Conservation (phyloP, 495 filamentous ascomycete species). For the Neurospora sp. region DNA sequence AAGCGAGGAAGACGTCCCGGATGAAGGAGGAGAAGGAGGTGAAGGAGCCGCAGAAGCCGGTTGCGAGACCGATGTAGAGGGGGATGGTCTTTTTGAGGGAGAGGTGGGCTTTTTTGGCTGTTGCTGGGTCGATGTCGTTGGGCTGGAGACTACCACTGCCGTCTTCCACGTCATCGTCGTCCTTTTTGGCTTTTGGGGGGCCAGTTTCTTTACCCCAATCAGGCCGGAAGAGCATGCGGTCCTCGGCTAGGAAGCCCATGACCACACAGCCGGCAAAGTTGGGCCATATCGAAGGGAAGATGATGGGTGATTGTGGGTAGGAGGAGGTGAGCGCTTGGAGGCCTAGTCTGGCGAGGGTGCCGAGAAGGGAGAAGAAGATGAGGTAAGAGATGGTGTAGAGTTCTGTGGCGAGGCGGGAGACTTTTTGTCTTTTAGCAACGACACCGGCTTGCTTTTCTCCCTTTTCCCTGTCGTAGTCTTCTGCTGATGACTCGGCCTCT, state of each 20-base stretch:
- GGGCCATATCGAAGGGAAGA: constrained; percentile 74
- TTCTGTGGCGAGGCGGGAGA: constrained; percentile 54
- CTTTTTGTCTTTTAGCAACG: neutral
- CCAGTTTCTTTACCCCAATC: constrained; percentile 49
- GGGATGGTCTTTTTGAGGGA: constrained; percentile 72
- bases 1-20: constrained; percentile 71
- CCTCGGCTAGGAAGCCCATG: constrained; percentile 77
- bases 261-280: constrained; percentile 78
- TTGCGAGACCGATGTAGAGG: constrained; percentile 83
- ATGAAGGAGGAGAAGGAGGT: constrained; percentile 90
- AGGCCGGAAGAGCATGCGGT: constrained; percentile 62
- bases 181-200: constrained; percentile 22
- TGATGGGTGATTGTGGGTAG: constrained; percentile 68
- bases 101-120: constrained; percentile 42
- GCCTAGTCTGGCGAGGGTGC: constrained; percentile 77
- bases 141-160: constrained; percentile 6
- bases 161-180: constrained; percentile 26
- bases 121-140: constrained; percentile 22
- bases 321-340: constrained; percentile 71
- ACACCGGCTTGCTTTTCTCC: neutral
- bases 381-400: constrained; percentile 75
- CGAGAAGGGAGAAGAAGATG: constrained; percentile 76
- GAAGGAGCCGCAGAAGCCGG: constrained; percentile 88
- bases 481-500: constrained; percentile 7
- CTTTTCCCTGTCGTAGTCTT: neutral